Evolutionary conservation across 2,329 filamentous ascomycete species (phyloP), one percentile per base, ranked within the genome.

Genomic region (Zymoseptoria tritici): DNA sequence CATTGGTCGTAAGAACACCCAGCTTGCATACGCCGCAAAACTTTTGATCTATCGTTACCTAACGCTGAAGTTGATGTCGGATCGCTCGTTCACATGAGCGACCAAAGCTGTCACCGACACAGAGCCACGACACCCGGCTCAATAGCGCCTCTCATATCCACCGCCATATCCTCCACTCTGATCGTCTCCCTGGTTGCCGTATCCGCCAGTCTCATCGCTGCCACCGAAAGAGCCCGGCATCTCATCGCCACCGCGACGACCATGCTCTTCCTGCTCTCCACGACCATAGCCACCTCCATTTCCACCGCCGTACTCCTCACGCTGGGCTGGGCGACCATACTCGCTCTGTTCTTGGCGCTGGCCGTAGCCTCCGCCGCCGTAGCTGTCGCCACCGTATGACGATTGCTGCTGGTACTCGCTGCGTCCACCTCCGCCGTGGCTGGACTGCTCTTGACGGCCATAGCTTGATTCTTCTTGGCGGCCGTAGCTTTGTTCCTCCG

Each of bases 381-480:
- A 63, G 49, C 61, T 59, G n/a, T 61, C 52, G 50, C 36, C 53
- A 36, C 57, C 54, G 22, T 56, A 53, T 9, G 26, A 29, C 16
- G 52, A 53, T 26, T 24, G 21, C 29, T 53, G 52, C 13, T 53
- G 21, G 11, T 46, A 58, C 24, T 63, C 57, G 42, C 55, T 59
- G 49, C 61, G 54, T 22, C 54, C 57, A 24, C 59, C 64, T 21
- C 58, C 63, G 11, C 62, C 62, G 31, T 60, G 66, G 57, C 59
- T 56, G n/a, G 57, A 57, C 36, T 62, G 62, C 24, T 57, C 50
- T 21, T 24, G 49, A 24, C 49, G 55, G 24, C 57, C 46, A 51
- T 55, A 60, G 55, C 60, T 58, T 2, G 58, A n/a, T n/a, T 51
- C 19, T 24, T 51, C 19, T 51, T 51, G 19, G n/a, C 22, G 22